Evolutionary conservation across 495 filamentous ascomycete genomes (phyloP).

Genomic region (Sphaerosporella brunnea): DNA sequence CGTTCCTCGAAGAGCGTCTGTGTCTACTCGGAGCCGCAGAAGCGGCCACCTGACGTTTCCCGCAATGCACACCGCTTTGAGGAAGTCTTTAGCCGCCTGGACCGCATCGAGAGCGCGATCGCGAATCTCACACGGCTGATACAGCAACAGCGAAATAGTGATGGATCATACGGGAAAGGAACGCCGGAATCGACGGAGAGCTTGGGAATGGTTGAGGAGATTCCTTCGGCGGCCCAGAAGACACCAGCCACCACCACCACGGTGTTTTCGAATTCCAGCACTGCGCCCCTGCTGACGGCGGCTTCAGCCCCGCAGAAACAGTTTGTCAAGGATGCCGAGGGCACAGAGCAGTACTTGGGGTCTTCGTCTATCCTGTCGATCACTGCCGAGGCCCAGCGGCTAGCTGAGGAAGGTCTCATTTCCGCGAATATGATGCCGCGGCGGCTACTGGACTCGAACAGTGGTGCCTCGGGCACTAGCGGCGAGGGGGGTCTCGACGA

Average conservation of each 20-base stretch:
- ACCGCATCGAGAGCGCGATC: constrained; percentile 1
- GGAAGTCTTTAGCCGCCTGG: constrained; percentile 9
- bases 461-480: neutral
- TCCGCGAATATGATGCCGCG: neutral
- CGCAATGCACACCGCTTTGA: constrained; percentile 23
- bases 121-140: neutral
- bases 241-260: neutral
- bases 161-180: neutral
- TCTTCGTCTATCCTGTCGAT: constrained; percentile 15
- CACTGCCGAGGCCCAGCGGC: constrained; percentile 17
- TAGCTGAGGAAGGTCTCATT: constrained; percentile 12
- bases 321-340: neutral
- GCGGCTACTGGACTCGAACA: neutral
- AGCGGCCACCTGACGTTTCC: constrained; percentile 20
- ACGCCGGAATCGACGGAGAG: neutral
- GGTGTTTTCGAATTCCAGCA: neutral
- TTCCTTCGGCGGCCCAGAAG: neutral
- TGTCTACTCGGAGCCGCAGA: constrained; percentile 21
- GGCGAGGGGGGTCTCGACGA: neutral
- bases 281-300: neutral
- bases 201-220: neutral
- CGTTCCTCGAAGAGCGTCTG: constrained; percentile 19
- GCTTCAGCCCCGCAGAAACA: neutral
- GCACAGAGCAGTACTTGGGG: constrained; percentile 15
- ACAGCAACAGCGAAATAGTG: neutral